These are phyloP conservation scores for Vitis cinerea DNA, from an alignment of 164 flowering plant species.

Conservation along the genomic window DNA sequence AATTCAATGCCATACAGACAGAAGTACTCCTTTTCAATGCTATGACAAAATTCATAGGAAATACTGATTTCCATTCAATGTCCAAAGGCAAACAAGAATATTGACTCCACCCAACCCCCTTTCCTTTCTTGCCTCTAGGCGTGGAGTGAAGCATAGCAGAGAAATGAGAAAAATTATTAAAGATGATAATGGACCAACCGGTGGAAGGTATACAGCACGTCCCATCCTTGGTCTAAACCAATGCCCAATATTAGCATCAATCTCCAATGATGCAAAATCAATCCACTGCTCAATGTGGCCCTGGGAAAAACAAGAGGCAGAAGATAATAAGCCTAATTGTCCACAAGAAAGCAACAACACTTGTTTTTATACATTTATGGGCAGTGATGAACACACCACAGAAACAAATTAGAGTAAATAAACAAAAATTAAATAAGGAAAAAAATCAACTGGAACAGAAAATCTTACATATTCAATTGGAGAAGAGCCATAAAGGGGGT, in stretches of 20 bases:
- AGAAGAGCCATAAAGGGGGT: slow-evolving; percentile 65
- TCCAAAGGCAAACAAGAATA: too few relatives aligned
- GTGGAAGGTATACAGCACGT: slow-evolving; percentile 36
- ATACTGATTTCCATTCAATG: too few relatives aligned
- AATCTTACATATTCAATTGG: slow-evolving; percentile 65
- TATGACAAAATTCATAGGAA: too few relatives aligned
- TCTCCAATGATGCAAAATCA: slow-evolving; percentile 71
- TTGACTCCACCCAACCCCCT: too few relatives aligned
- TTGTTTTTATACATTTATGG: background rate
- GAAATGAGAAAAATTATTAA: background rate
- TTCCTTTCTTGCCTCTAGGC: too few relatives aligned
- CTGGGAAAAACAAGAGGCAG: slow-evolving; percentile 27
- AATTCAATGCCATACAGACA: too few relatives aligned
- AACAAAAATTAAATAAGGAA: too few relatives aligned
- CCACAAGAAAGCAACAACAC: background rate
- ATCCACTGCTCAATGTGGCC: slow-evolving; percentile 81
- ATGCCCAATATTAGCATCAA: slow-evolving; percentile 43
- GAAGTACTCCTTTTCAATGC: too few relatives aligned
- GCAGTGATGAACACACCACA: background rate
- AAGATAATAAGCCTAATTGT: too few relatives aligned
- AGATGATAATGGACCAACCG: slow-evolving; percentile 31
- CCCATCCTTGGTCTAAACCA: slow-evolving; percentile 69
- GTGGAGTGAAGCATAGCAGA: too few relatives aligned
- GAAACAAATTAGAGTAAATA: background rate
- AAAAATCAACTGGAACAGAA: too few relatives aligned